Percentiles rank a stretch among this genome's conserved stretches.
Evolutionary conservation across 129 eudicot genomes (phyloP).

Genomic region (Oenanthe sinensis): DNA sequence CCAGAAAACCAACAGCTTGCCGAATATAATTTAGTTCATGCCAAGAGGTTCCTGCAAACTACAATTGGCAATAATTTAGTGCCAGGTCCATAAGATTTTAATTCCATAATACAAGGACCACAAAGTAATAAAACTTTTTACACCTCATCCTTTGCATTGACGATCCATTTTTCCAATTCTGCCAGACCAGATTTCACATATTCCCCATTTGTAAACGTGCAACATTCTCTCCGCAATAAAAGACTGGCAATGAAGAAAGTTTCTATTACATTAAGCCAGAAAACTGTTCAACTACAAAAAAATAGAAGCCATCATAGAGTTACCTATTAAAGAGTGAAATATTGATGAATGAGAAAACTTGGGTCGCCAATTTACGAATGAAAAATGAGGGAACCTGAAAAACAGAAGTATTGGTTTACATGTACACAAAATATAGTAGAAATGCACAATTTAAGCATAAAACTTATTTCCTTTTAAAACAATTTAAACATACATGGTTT

Average conservation of each 20-base stretch:
- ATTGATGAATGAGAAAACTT: constrained; percentile 95
- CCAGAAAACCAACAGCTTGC: constrained; percentile 99
- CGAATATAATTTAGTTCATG: constrained; percentile 94
- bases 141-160: constrained; percentile 87
- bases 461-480: neutral
- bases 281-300: neutral
- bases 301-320: neutral
- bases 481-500: constrained; percentile 54
- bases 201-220: constrained; percentile 96
- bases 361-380: constrained; percentile 94
- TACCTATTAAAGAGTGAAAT: constrained; percentile 97
- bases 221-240: constrained; percentile 92
- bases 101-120: neutral
- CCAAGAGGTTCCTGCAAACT: constrained; percentile 99
- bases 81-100: neutral
- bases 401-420: constrained; percentile 8
- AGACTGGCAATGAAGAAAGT: constrained; percentile 37
- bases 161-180: constrained; percentile 94
- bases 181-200: constrained; percentile 98
- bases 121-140: neutral
- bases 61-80: constrained; percentile 28
- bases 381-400: constrained; percentile 94
- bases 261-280: neutral
- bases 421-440: neutral
- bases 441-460: neutral